Evolutionary conservation across 305 asterid species (phyloP).

Genomic region (Caryopteris hybrid): DNA sequence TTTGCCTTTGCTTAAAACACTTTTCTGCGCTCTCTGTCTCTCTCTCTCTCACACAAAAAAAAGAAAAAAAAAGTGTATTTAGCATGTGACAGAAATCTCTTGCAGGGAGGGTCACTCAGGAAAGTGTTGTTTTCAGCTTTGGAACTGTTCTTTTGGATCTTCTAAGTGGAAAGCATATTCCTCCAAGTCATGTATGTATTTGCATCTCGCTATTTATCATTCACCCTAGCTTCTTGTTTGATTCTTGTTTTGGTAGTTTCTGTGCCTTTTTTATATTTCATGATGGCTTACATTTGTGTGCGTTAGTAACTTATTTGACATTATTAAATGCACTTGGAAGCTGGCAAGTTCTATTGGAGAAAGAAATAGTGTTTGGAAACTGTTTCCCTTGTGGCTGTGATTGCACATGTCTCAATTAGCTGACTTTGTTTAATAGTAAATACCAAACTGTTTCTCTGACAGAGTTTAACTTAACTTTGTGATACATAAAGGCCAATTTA

Average conservation of each 20-base stretch:
- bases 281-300: conserved; percentile 4
- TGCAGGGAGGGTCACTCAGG: conserved; percentile 95
- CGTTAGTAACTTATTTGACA: neutral
- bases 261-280: neutral
- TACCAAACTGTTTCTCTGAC: neutral
- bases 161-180: conserved; percentile 95
- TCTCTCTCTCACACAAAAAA: neutral
- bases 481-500: neutral
- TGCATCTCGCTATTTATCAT: conserved; percentile 5
- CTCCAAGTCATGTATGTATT: conserved; percentile 87
- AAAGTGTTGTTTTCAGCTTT: conserved; percentile 94
- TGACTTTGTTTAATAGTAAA: neutral
- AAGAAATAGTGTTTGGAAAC: neutral
- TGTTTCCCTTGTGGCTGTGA: neutral
- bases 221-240: conserved; percentile 6
- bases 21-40: neutral
- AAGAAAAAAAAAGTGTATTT: neutral
- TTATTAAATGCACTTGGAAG: neutral
- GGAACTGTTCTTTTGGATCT: conserved; percentile 99
- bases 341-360: neutral
- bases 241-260: conserved; percentile 11
- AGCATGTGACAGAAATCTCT: conserved; percentile 20
- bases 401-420: neutral
- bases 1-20: neutral
- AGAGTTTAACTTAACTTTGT: neutral